A percentile compares a stretch with the other conserved stretches of the same genome.
phyloP scores from a whole-genome alignment of 2,329 filamentous ascomycete genomes.

The Claviceps sp. region DNA sequence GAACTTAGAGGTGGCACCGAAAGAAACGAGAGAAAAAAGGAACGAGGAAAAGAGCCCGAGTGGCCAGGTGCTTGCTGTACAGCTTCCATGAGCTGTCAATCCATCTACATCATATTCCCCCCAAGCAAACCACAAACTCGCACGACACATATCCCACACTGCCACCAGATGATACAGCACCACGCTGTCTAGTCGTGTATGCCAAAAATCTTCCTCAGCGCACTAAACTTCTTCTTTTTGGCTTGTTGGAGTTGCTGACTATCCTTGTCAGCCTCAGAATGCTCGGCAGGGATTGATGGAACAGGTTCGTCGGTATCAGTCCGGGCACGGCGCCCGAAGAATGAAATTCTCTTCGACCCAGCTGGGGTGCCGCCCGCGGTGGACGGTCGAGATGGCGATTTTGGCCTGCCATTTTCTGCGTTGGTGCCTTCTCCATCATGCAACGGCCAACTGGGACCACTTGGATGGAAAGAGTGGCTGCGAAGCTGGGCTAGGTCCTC shows the following conservation, averaged over 20 bases:
- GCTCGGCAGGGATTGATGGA: constrained; percentile 2
- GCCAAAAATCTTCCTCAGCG: constrained; percentile 51
- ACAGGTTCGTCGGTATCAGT: constrained; percentile 7
- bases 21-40: no score
- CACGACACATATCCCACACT: not conserved
- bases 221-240: constrained; percentile 55
- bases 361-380: constrained; percentile 19
- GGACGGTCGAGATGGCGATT: constrained; percentile 18
- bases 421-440: constrained; percentile 17
- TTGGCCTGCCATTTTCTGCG: constrained; percentile 12
- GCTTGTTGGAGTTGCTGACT: constrained; percentile 8
- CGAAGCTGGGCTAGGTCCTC: constrained; percentile 37
- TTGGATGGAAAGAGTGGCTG: constrained; percentile 19
- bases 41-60: no score
- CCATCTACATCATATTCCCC: not conserved
- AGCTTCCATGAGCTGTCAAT: not conserved
- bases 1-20: no score
- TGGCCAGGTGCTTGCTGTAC: not conserved
- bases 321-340: constrained; percentile 17
- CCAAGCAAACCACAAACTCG: not conserved
- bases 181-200: constrained; percentile 27
- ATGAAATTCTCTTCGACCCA: constrained; percentile 13
- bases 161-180: constrained; percentile 5
- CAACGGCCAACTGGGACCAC: constrained; percentile 22
- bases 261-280: not conserved